phyloP scores from a whole-genome alignment of 768 basidiomycete genomes.

The Kondoa malvinella region DNA sequence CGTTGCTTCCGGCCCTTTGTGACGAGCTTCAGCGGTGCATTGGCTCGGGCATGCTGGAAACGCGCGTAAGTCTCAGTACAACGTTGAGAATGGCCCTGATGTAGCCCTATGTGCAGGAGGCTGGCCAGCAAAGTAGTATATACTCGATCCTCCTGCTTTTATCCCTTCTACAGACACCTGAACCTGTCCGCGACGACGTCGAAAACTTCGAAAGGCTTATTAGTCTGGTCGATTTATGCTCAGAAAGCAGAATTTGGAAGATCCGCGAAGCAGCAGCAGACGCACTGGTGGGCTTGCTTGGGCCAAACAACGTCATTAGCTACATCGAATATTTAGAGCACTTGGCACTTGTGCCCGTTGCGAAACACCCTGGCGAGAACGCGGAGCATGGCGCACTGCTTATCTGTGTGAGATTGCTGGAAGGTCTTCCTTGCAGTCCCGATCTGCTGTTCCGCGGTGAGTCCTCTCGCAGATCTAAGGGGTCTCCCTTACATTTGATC shows the following conservation, averaged over 20 bases:
- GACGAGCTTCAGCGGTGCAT: background rate
- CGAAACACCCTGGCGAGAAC: no score
- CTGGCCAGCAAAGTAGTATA: constrained; percentile 1
- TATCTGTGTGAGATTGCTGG: background rate
- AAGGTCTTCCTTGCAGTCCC: background rate
- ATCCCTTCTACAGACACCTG: constrained; percentile 8
- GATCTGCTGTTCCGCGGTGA: background rate
- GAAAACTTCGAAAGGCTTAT: background rate
- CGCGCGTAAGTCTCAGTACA: background rate
- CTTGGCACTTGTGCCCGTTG: no score
- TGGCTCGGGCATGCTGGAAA: background rate
- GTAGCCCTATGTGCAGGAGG: background rate
- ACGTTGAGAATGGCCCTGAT: background rate
- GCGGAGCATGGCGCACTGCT: background rate
- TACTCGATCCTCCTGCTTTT: constrained; percentile 14
- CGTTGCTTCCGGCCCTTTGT: constrained; percentile 6
- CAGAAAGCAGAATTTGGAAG: constrained; percentile 10
- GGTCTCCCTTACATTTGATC: background rate
- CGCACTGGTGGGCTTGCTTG: constrained; percentile 5
- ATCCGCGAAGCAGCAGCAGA: constrained; percentile 14
- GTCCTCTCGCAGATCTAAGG: no score
- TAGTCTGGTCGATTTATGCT: constrained; percentile 8
- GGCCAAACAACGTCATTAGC: background rate
- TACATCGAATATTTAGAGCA: no score
- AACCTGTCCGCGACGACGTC: background rate